Base-by-base conservation (phyloP, 2,329 filamentous ascomycete species). In the Sclerotinia sclerotiorum region DNA sequence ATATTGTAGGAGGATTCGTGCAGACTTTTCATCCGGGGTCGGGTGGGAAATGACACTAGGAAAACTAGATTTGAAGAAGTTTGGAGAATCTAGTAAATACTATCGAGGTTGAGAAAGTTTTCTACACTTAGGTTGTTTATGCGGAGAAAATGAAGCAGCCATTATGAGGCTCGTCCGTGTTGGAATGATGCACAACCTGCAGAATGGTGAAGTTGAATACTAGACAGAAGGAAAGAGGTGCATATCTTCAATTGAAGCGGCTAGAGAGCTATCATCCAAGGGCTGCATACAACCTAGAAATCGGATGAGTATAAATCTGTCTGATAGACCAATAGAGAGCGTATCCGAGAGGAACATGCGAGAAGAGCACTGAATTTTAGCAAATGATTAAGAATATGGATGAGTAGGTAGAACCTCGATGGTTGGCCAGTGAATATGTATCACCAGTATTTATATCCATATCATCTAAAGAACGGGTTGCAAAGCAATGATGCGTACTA, bases 111-210 rank as follows among this genome's bases (percentile, higher is more conserved):
- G 77, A 80, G 54, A 92, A 90, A 76, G 82, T 94, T 0, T 91
- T 93, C 73, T 91, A 90, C 73, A 82, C 94, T 1, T 91, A 94
- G 76, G 84, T 94, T 7, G 90, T 91, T 5, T 90, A 94, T 74
- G 91, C 87, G 1, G 89, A 92, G 76, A 81, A 84, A 8, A 82
- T 93, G 7, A 74, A 78, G 0, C 73, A 80, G 7, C 90, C 90
- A 0, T 78, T 93, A 83, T 0, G 75, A 81, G 29, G 63, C 82
- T 2, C 88, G 91, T 76, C 76, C 81, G 5, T 89, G 85, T 74
- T 85, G 88, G 78, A 80, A 84, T 21, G 76, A 81, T 0, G 82
- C 81, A 19, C 88, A 90, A 77, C 84, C 84, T 7, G 76, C 84
- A 1, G 91, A 24, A 93, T 93, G 76, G 90, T 89, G 71, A 81